These are phyloP conservation scores for Russula lepida DNA, from an alignment of 768 basidiomycete genomes.

Conservation along the genomic window DNA sequence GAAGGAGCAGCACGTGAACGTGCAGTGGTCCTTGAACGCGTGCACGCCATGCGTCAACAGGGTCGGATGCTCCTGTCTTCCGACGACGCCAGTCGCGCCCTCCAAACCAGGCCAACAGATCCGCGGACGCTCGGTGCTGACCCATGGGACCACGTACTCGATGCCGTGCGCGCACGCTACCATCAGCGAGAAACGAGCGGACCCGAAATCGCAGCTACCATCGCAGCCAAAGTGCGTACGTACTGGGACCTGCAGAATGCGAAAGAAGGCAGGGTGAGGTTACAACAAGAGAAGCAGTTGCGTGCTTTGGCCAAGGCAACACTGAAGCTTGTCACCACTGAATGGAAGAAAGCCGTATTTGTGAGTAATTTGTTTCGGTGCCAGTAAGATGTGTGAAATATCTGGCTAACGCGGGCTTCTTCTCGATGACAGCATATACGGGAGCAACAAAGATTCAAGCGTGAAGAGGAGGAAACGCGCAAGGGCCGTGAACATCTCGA, in stretches of 20 bases:
- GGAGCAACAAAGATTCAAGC: slow-evolving; percentile 51
- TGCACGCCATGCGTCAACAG: slow-evolving; percentile 36
- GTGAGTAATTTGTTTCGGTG: slow-evolving; percentile 37
- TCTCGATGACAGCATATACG: slow-evolving; percentile 51
- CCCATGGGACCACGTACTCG: slow-evolving; percentile 52
- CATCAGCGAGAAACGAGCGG: slow-evolving; percentile 27
- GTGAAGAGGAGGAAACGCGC: slow-evolving; percentile 69
- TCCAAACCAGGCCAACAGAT: slow-evolving; percentile 12
- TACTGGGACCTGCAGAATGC: slow-evolving; percentile 69
- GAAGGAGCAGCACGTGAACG: slow-evolving; percentile 35
- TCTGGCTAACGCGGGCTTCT: neutral
- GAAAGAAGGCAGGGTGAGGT: slow-evolving; percentile 49
- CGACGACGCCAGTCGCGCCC: slow-evolving; percentile 26
- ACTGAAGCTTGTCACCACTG: slow-evolving; percentile 55
- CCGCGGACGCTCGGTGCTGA: slow-evolving; percentile 32
- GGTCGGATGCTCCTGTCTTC: slow-evolving; percentile 39
- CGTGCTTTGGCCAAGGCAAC: slow-evolving; percentile 63
- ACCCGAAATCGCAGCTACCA: slow-evolving; percentile 40
- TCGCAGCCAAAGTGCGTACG: slow-evolving; percentile 56
- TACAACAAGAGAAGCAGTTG: slow-evolving; percentile 59
- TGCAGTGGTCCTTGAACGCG: slow-evolving; percentile 36
- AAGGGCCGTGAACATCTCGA: slow-evolving; percentile 82
- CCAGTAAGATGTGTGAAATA: neutral
- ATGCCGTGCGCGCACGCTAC: slow-evolving; percentile 32
- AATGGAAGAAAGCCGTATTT: slow-evolving; percentile 86